Percentiles rank a stretch among this genome's conserved stretches.
Evolutionary conservation across 2,329 filamentous ascomycete genomes (phyloP).

Genomic region (Moelleriella libera): DNA sequence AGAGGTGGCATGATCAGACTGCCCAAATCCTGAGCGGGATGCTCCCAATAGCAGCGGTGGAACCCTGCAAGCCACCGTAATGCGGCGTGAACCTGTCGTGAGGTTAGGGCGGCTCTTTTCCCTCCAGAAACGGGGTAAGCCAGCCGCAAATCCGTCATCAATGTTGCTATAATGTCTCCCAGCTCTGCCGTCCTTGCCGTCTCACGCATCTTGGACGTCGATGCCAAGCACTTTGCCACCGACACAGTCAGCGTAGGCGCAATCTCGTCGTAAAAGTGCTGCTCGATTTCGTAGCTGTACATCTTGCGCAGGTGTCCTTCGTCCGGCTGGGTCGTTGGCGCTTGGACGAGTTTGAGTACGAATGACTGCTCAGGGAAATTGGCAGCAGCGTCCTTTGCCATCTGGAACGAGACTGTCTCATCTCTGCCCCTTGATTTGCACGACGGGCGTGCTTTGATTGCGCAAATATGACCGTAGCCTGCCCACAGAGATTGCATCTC

Average conservation of each 20-base stretch:
- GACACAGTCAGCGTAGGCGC: slow-evolving; percentile 33
- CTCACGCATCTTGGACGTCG: slow-evolving; percentile 17
- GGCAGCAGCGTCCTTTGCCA: neutral
- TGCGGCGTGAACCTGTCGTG: slow-evolving; percentile 34
- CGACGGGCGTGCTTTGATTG: slow-evolving; percentile 27
- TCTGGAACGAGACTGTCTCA: neutral
- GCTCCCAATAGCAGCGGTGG: slow-evolving; percentile 37
- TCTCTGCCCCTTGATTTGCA: slow-evolving; percentile 8
- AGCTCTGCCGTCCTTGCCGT: slow-evolving; percentile 14
- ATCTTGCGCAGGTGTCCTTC: slow-evolving; percentile 54
- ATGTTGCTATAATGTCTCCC: slow-evolving; percentile 31
- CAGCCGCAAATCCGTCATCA: slow-evolving; percentile 41
- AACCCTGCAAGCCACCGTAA: slow-evolving; percentile 50
- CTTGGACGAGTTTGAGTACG: slow-evolving; percentile 47
- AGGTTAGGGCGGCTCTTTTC: slow-evolving; percentile 31
- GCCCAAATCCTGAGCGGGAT: slow-evolving; percentile 11
- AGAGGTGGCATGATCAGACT: slow-evolving; percentile 38
- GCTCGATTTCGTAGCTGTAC: slow-evolving; percentile 52
- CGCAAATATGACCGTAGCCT: slow-evolving; percentile 41
- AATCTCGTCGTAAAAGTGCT: slow-evolving; percentile 47
- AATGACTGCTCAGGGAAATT: slow-evolving; percentile 17
- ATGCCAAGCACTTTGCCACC: slow-evolving; percentile 36
- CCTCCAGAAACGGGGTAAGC: slow-evolving; percentile 41
- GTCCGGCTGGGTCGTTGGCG: slow-evolving; percentile 26
- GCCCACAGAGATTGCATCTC: slow-evolving; percentile 33